Evolutionary conservation across 352 stramenopile genomes (phyloP).

Genomic region (Plasmopara halstedii): DNA sequence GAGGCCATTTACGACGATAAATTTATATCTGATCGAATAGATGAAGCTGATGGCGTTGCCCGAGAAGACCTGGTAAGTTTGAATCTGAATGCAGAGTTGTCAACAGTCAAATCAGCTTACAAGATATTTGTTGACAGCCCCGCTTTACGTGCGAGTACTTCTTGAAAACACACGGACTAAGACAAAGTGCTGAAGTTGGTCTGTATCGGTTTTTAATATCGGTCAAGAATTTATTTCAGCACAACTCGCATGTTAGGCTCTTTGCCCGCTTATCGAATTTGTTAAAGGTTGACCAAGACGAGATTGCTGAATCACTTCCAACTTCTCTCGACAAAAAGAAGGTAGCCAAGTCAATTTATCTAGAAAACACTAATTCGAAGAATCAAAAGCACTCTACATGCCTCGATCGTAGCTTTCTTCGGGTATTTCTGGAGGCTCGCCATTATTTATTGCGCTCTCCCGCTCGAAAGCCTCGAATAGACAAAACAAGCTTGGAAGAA

Average conservation of each 20-base stretch:
- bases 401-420: conserved; percentile 55
- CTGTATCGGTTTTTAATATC: conserved; percentile 68
- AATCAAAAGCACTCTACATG: conserved; percentile 17
- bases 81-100: neutral
- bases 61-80: conserved; percentile 37
- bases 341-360: conserved; percentile 1
- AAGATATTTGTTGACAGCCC: conserved; percentile 18
- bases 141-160: conserved; percentile 71
- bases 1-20: conserved; percentile 79
- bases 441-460: conserved; percentile 33
- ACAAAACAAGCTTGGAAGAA: conserved; percentile 2
- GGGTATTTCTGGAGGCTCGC: conserved; percentile 53
- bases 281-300: conserved; percentile 13
- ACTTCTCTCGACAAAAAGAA: conserved; percentile 6
- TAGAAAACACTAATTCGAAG: conserved; percentile 1
- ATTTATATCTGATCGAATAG: conserved; percentile 43
- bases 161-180: conserved; percentile 53
- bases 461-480: conserved; percentile 8
- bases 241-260: conserved; percentile 44
- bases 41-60: conserved; percentile 54
- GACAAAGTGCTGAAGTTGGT: conserved; percentile 55
- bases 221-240: conserved; percentile 44
- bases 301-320: neutral
- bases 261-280: conserved; percentile 63
- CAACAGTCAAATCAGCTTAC: neutral